Evolutionary conservation across 495 filamentous ascomycete genomes (phyloP).

Genomic region (Evernia prunastri): DNA sequence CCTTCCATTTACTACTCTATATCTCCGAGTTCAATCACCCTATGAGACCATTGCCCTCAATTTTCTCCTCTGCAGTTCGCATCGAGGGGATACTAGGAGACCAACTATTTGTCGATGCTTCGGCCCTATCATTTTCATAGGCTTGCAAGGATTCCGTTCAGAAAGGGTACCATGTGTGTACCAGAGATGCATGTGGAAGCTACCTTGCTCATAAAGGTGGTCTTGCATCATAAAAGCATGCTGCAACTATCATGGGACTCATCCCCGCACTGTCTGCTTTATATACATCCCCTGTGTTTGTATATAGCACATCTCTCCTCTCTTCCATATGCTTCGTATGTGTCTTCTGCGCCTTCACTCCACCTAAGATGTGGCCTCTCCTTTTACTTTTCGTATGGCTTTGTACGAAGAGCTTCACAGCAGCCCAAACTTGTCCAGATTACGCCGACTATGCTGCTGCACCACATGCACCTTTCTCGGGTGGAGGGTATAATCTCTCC

Average conservation of each 20-base stretch:
- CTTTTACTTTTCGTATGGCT: background rate
- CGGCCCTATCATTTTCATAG: background rate
- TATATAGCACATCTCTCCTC: background rate
- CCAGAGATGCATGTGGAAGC: too few relatives aligned
- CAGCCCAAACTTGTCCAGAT: slow-evolving; percentile 30
- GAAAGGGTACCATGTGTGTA: background rate
- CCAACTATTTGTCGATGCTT: background rate
- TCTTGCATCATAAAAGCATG: background rate
- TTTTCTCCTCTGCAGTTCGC: background rate
- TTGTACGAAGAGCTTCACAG: background rate
- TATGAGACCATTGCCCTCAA: background rate
- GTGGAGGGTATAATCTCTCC: slow-evolving; percentile 41
- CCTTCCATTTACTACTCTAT: background rate
- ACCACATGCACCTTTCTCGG: slow-evolving; percentile 32
- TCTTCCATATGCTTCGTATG: background rate
- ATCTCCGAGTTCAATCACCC: background rate
- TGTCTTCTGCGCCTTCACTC: slow-evolving; percentile 1
- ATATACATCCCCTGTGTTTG: background rate
- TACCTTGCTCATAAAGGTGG: too few relatives aligned
- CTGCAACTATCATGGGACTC: slow-evolving; percentile 3
- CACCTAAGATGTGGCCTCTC: background rate
- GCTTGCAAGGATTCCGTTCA: background rate
- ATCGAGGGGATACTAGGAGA: background rate
- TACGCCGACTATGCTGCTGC: slow-evolving; percentile 33
- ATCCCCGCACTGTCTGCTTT: background rate